Evolutionary conservation across 495 filamentous ascomycete genomes (phyloP), one percentile per base, ranked within the genome.

Genomic region (Trichoderma asperelloides): DNA sequence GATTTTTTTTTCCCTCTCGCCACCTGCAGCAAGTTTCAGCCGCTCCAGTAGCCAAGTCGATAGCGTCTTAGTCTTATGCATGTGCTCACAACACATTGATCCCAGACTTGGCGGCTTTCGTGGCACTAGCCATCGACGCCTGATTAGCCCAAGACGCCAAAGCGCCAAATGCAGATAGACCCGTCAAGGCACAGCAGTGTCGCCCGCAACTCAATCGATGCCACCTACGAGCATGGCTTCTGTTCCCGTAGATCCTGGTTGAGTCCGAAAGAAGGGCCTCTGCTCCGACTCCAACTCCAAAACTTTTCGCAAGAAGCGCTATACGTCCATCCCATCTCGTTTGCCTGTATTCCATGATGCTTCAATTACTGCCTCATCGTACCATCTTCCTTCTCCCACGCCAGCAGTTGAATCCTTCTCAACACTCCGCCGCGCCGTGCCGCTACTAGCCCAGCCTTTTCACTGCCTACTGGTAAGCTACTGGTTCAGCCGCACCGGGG

Each of bases 1-100:
- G n/a, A 28, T 27, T 21, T 8, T 25, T 8, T 21, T 13, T n/a
- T 4, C 47, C 21, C n/a, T n/a, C 16, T 11, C 49, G 16, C 49
- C n/a, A n/a, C n/a, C 21, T 16, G 49, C 18, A 9, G n/a, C 49
- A 21, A 27, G n/a, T 21, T 4, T 23, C 18, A 57, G 49, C 49
- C 49, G 21, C 49, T 57, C 49, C 23, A 21, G 21, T 12, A 15
- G 55, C 55, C 55, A 60, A 60, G 55, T 60, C 55, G 16, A 60
- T 60, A 60, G 55, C 55, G 55, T 30, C 55, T 60, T 12, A 60
- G 55, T 30, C 55, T 60, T 12, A 60, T 60, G 55, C 55, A 60
- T 60, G 55, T 60, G 55, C 55, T 60, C 55, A 60, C 55, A 60
- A 60, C 55, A 25, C 55, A n/a, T n/a, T n/a, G n/a, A 57, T 47